Evolutionary conservation across 257 asterid genomes (phyloP).

Genomic region (Solanum gracilifrons): DNA sequence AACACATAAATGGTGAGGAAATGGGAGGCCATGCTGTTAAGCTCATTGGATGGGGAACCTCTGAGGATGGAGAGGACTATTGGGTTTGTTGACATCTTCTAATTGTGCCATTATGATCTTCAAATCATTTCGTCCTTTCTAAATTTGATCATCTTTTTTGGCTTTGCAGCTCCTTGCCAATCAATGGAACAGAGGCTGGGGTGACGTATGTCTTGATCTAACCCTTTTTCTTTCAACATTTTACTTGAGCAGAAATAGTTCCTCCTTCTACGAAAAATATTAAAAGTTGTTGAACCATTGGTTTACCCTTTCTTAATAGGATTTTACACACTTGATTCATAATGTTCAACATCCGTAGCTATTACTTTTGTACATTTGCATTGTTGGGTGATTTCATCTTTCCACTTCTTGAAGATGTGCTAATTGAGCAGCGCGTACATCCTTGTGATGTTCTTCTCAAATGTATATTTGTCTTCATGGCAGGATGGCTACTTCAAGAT

Average conservation of each 20-base stretch:
- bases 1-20: conserved; percentile 49
- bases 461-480: background rate
- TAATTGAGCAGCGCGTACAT: background rate
- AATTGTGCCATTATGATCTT: background rate
- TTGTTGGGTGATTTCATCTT: background rate
- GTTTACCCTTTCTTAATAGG: background rate
- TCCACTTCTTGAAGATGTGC: background rate
- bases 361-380: background rate
- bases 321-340: background rate
- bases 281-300: background rate
- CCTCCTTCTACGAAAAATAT: background rate
- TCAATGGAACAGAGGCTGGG: conserved; percentile 98
- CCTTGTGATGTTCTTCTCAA: background rate
- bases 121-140: background rate
- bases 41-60: conserved; percentile 93
- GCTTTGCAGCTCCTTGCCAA: conserved; percentile 75
- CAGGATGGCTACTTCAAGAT: conserved; percentile 96
- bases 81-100: conserved; percentile 42
- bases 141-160: conserved; percentile 1
- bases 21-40: conserved; percentile 97
- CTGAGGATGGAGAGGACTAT: conserved; percentile 73
- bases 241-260: background rate
- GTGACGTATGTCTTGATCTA: conserved; percentile 49
- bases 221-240: background rate
- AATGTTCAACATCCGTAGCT: background rate